These are phyloP conservation scores for Jimgerdemannia lactiflua DNA, from an alignment of 192 early-diverging fungal species.

Conservation along the genomic window DNA sequence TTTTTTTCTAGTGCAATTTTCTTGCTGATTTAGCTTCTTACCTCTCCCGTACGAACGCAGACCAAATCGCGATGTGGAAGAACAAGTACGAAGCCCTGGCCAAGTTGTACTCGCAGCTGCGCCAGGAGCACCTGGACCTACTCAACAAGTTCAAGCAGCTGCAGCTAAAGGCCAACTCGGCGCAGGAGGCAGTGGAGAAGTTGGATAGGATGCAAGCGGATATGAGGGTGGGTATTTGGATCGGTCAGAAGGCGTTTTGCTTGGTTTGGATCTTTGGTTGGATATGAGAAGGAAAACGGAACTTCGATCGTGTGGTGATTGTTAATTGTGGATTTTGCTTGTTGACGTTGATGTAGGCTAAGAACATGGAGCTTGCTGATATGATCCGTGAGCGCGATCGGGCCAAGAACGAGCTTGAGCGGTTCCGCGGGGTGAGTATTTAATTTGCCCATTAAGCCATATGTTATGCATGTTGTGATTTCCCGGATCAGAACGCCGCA, in stretches of 20 bases:
- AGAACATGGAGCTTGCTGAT: conserved; percentile 79
- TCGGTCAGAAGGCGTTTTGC: neutral
- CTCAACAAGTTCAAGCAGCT: conserved; percentile 88
- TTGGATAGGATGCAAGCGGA: conserved; percentile 78
- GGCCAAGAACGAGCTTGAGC: conserved; percentile 75
- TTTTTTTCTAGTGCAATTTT: neutral
- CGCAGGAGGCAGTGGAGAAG: conserved; percentile 81
- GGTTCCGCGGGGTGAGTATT: conserved; percentile 51
- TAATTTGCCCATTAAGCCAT: neutral
- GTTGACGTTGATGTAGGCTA: conserved; percentile 40
- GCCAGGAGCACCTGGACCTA: conserved; percentile 94
- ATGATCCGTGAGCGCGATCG: conserved; percentile 92
- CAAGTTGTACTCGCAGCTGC: conserved; percentile 95
- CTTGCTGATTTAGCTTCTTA: neutral
- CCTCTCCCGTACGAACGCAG: conserved; percentile 23
- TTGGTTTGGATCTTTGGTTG: neutral
- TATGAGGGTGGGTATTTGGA: conserved; percentile 25
- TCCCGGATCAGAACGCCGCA: too few relatives aligned
- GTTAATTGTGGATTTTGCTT: neutral
- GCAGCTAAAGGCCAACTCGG: conserved; percentile 75
- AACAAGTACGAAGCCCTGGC: conserved; percentile 97
- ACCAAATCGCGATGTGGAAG: conserved; percentile 94
- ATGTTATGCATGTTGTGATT: too few relatives aligned
- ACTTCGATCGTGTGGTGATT: too few relatives aligned
- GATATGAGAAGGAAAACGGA: neutral